A percentile compares a stretch with the other conserved stretches of the same genome.
Conservation (phyloP, 139 green algal species). For the Yamagishiella unicocca region DNA sequence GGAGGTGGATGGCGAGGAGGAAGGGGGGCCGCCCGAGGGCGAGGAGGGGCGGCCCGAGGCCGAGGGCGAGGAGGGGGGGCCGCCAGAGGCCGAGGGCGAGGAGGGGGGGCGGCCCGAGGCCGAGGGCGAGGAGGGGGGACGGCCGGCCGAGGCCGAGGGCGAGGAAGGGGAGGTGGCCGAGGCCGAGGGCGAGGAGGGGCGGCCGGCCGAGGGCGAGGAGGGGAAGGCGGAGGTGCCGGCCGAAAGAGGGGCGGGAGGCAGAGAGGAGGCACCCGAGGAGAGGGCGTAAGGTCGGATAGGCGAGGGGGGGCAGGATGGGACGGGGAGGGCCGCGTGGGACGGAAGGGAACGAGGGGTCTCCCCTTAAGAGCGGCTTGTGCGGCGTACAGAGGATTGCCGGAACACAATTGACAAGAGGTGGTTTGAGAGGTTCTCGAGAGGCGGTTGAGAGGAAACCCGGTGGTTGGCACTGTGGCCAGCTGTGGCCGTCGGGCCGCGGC, state of each 20-base stretch:
- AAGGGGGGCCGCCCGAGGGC: not conserved
- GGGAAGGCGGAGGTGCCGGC: not conserved
- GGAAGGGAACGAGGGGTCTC: too few species aligned
- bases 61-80: not conserved
- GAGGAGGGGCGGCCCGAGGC: not conserved
- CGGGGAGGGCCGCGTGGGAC: too few species aligned
- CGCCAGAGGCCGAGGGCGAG: not conserved
- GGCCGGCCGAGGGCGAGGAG: not conserved
- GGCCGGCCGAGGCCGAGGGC: not conserved
- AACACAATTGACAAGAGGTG: too few species aligned
- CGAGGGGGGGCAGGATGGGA: not conserved
- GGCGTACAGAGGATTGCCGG: too few species aligned
- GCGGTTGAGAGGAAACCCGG: too few species aligned
- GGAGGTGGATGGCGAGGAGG: slow-evolving; percentile 31
- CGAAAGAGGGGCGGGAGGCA: not conserved
- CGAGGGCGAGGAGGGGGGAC: not conserved
- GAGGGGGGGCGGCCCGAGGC: not conserved
- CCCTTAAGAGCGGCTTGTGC: too few species aligned
- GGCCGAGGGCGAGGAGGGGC: not conserved
- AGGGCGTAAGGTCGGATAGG: too few species aligned
- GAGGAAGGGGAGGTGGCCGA: not conserved
- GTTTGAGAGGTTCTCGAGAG: too few species aligned
- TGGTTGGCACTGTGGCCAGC: too few species aligned
- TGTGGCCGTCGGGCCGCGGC: too few species aligned
- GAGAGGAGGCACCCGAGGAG: not conserved